phyloP scores from a whole-genome alignment of 768 basidiomycete genomes.

The Auricularia auricula-judae region DNA sequence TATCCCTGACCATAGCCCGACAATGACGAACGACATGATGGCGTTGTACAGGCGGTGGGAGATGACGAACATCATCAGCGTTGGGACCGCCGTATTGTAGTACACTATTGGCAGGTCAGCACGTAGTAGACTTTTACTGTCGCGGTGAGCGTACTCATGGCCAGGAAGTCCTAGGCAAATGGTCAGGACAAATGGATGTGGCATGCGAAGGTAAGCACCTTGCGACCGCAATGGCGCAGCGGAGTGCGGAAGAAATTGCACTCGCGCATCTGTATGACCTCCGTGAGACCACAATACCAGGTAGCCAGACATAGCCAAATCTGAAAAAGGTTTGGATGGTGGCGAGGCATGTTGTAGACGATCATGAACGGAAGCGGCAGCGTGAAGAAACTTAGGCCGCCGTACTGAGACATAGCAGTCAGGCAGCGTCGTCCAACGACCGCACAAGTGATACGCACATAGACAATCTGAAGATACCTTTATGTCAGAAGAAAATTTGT shows the following conservation, averaged over 20 bases:
- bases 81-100: constrained; percentile 16
- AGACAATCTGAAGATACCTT: not conserved
- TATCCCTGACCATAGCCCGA: constrained; percentile 12
- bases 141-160: constrained; percentile 3
- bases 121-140: not conserved
- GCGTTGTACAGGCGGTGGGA: constrained; percentile 16
- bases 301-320: not conserved
- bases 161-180: constrained; percentile 14
- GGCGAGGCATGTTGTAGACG: constrained; percentile 9
- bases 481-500: not conserved
- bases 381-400: constrained; percentile 2
- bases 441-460: not conserved
- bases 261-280: constrained; percentile 7
- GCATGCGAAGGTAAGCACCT: not conserved
- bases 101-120: constrained; percentile 9
- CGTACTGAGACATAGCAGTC: not conserved
- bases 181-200: too few relatives aligned
- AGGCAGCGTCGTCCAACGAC: not conserved
- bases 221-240: constrained; percentile 4
- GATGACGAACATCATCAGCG: constrained; percentile 16
- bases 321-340: not conserved
- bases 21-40: constrained; percentile 10
- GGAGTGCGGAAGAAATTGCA: constrained; percentile 7
- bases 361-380: constrained; percentile 20
- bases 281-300: constrained; percentile 5